Evolutionary conservation across 148 eudicot species (phyloP), one percentile per base, ranked within the genome.

Genomic region (Nepenthes mirabilis): DNA sequence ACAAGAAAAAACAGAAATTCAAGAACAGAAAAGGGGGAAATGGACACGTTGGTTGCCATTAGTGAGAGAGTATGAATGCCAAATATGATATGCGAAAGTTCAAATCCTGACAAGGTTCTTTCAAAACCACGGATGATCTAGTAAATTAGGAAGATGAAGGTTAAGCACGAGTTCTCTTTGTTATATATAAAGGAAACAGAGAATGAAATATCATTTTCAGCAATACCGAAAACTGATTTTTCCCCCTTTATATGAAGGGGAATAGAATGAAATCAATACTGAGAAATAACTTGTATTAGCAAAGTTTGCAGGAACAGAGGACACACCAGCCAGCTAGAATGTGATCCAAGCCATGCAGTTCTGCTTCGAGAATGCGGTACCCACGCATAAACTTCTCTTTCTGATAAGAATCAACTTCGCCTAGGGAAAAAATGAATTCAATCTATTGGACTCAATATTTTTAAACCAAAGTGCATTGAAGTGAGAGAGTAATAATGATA

Each of bases 321-420:
- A 73, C 72, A 40, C 67, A 93, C 98, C 89, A 73, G 78, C 91
- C 96, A 75, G 91, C 74, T 13, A 83, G 78, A 45, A 93, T 77
- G 34, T 86, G 80, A 57, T 88, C 99, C 88, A 79, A 84, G 68
- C 86, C 95, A 70, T 82, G 91, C 61, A 93, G 68, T 73, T 93
- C 91, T 50, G 99, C 96, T 72, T 89, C 99, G 6, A 93, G 99
- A 59, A 93, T 78, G 11, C 87, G 95, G 67, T 82, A 83, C 10
- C 96, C 95, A 66, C 96, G 95, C 75, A 83, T 74, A 57, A 80
- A 89, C 73, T 93, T 88, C 64, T 88, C 96, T 64, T 86, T 88
- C 64, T 79, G 84, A 72, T 80, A 84, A 9, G 99, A 88, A 65
- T 85, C 95, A 14, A 65, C 79, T 63, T 82, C 77, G 37, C 94